phyloP scores from a whole-genome alignment of 2,329 filamentous ascomycete genomes.

The Aspergillus arachidicola region DNA sequence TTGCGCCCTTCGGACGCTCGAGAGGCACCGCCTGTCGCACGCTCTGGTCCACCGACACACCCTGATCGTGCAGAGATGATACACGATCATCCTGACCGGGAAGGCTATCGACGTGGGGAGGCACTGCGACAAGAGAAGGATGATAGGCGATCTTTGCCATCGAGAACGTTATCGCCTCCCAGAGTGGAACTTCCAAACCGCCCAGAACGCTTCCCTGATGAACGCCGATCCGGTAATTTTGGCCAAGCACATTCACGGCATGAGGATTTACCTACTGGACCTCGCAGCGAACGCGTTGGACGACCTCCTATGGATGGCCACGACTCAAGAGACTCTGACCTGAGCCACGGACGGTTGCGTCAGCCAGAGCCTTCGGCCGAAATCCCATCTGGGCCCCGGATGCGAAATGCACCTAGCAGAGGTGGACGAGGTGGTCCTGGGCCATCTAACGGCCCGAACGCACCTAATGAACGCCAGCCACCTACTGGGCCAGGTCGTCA shows the following conservation, averaged over 20 bases:
- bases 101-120: constrained; percentile 36
- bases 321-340: constrained; percentile 46
- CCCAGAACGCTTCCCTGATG: constrained; percentile 41
- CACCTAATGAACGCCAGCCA: constrained; percentile 42
- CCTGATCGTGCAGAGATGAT: constrained; percentile 39
- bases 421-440: constrained; percentile 39
- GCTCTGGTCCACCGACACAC: constrained; percentile 30
- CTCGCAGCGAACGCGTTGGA: constrained; percentile 47
- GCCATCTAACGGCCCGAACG: constrained; percentile 22
- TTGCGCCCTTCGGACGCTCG: constrained; percentile 33
- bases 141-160: constrained; percentile 33
- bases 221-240: constrained; percentile 35
- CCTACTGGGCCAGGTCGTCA: constrained; percentile 48
- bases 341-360: constrained; percentile 51
- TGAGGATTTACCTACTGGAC: constrained; percentile 57
- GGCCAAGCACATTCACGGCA: constrained; percentile 32
- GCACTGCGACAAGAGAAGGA: constrained; percentile 32
- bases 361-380: constrained; percentile 43
- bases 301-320: constrained; percentile 28
- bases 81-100: constrained; percentile 35
- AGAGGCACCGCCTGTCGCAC: constrained; percentile 29
- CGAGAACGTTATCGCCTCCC: constrained; percentile 30
- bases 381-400: constrained; percentile 58
- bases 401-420: constrained; percentile 40
- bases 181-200: constrained; percentile 35